These are phyloP conservation scores for Suhomyces chickasaworum DNA, from an alignment of 1,139 yeast species.

Conservation along the genomic window DNA sequence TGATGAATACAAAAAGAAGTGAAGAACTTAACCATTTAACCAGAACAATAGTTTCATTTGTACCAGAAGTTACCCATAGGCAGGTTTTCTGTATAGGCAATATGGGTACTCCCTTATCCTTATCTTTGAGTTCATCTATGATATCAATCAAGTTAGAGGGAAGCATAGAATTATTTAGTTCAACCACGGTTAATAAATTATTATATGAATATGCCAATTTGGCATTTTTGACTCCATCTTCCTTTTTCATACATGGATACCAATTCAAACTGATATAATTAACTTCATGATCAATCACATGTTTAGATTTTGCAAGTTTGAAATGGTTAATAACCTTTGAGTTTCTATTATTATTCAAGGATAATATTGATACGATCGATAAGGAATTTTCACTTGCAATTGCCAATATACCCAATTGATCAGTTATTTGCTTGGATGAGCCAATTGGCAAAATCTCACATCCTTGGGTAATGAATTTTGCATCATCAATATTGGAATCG, in stretches of 20 bases:
- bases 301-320: constrained; percentile 50
- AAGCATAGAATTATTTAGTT: constrained; percentile 40
- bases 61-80: constrained; percentile 40
- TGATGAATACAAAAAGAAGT: constrained; percentile 44
- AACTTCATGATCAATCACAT: constrained; percentile 12
- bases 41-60: constrained; percentile 47
- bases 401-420: constrained; percentile 61
- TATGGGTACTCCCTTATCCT: constrained; percentile 39
- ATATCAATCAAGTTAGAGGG: constrained; percentile 32
- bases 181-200: constrained; percentile 56
- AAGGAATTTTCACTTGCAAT: constrained; percentile 56
- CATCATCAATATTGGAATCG: constrained; percentile 26
- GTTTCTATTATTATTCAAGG: constrained; percentile 40
- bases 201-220: constrained; percentile 70
- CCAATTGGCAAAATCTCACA: constrained; percentile 59
- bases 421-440: constrained; percentile 51
- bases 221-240: constrained; percentile 35
- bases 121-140: constrained; percentile 40
- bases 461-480: constrained; percentile 24
- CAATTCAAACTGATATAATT: constrained; percentile 49
- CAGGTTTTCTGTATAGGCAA: constrained; percentile 48
- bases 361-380: constrained; percentile 56
- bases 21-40: constrained; percentile 63
- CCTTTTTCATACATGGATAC: constrained; percentile 47
- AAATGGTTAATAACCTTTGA: constrained; percentile 51